A percentile compares a stretch with the other conserved stretches of the same genome.
Conservation (phyloP, 140 eudicot species). For the Oenanthe javanica region DNA sequence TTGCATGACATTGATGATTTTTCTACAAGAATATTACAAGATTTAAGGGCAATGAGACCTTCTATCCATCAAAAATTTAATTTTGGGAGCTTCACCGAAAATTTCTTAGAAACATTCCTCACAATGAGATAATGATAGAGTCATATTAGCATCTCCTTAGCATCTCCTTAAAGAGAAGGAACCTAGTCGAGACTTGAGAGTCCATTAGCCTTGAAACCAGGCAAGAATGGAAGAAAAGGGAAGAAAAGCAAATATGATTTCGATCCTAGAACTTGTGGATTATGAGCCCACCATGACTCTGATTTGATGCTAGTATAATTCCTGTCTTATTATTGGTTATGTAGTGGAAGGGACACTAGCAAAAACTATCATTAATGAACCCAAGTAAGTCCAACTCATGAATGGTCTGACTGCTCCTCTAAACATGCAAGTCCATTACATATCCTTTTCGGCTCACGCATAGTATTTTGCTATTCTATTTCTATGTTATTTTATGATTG, state of each 20-base stretch:
- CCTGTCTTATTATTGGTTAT: slow-evolving; percentile 86
- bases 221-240: neutral
- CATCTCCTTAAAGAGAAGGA: too few relatives aligned
- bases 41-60: neutral
- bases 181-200: too few relatives aligned
- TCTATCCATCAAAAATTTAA: neutral
- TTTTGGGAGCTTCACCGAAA: neutral
- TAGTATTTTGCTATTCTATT: slow-evolving; percentile 27
- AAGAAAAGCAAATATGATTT: too few relatives aligned
- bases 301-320: slow-evolving; percentile 20
- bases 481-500: neutral
- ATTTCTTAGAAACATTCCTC: neutral
- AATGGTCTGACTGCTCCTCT: slow-evolving; percentile 84
- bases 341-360: slow-evolving; percentile 84
- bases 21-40: neutral
- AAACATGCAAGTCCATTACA: slow-evolving; percentile 86
- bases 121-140: too few relatives aligned
- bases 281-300: neutral
- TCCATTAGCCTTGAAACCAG: neutral
- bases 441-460: slow-evolving; percentile 95
- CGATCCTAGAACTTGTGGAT: neutral
- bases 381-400: slow-evolving; percentile 85
- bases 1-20: neutral
- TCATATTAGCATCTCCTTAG: too few relatives aligned
- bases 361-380: slow-evolving; percentile 78